Evolutionary conservation across 306 rosid species (phyloP).

Genomic region (Corylus americana): DNA sequence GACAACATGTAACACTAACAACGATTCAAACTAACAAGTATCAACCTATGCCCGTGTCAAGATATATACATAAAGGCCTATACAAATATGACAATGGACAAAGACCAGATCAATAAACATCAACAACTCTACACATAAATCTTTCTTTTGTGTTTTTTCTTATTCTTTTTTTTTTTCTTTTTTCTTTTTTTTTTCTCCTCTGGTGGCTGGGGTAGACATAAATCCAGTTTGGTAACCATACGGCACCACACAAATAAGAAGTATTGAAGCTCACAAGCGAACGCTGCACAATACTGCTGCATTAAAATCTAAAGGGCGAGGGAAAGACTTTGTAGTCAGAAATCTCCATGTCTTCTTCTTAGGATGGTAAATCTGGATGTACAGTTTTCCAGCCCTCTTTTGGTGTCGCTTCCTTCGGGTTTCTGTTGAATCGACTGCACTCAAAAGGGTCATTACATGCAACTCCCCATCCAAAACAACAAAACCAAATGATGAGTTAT

Average conservation of each 20-base stretch:
- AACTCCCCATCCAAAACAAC: conserved; percentile 65
- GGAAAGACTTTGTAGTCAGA: conserved; percentile 57
- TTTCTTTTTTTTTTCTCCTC: background rate
- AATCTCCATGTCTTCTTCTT: conserved; percentile 76
- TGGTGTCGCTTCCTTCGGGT: conserved; percentile 50
- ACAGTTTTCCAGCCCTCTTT: conserved; percentile 56
- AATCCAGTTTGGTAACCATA: conserved; percentile 19
- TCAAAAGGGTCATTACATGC: conserved; percentile 53
- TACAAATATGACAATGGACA: background rate
- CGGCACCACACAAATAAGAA: conserved; percentile 25
- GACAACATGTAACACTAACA: background rate
- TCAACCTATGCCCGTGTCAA: background rate
- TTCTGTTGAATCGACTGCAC: conserved; percentile 36
- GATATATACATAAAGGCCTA: background rate
- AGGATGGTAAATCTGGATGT: conserved; percentile 79
- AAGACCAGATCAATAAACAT: background rate
- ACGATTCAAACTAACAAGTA: background rate
- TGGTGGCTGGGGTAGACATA: background rate
- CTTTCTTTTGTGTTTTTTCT: conserved; percentile 8
- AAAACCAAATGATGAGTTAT: conserved; percentile 51
- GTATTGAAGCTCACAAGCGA: conserved; percentile 43
- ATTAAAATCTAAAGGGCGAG: conserved; percentile 48
- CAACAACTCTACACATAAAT: background rate
- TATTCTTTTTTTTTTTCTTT: too few relatives aligned
- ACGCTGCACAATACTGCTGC: conserved; percentile 68